Conservation (phyloP, 2,329 filamentous ascomycete genomes). For the Zelopaecilomyces penicillatus region DNA sequence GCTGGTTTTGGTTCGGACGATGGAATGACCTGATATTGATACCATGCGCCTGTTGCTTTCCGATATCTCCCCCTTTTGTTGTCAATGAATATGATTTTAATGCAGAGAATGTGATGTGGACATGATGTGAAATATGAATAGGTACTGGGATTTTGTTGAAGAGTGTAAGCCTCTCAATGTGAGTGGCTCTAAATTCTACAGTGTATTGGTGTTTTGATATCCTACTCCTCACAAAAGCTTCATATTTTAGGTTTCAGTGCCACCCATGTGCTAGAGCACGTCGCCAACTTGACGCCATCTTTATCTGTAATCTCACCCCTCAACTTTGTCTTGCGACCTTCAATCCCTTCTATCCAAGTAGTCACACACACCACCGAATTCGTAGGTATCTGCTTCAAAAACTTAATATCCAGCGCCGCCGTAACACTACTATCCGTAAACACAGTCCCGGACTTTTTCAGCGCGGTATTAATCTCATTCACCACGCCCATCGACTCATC, state of each 20-base stretch:
- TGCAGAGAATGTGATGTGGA: too few species aligned
- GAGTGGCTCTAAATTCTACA: too few species aligned
- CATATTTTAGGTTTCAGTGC: slow-evolving; percentile 22
- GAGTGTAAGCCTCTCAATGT: too few species aligned
- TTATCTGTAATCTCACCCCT: slow-evolving; percentile 22
- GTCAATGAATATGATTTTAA: too few species aligned
- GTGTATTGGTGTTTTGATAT: too few species aligned
- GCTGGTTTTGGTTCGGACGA: too few species aligned
- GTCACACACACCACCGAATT: slow-evolving; percentile 22
- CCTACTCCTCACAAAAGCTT: too few species aligned
- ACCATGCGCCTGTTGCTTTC: too few species aligned
- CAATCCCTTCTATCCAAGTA: slow-evolving; percentile 22
- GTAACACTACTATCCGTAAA: slow-evolving; percentile 25
- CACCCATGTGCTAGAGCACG: slow-evolving; percentile 24
- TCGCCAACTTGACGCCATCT: slow-evolving; percentile 21
- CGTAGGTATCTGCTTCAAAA: slow-evolving; percentile 22
- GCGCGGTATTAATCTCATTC: slow-evolving; percentile 26
- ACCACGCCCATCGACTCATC: slow-evolving; percentile 30
- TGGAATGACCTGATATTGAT: too few species aligned
- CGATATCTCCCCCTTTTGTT: too few species aligned
- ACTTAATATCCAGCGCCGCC: slow-evolving; percentile 26
- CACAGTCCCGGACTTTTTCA: slow-evolving; percentile 21
- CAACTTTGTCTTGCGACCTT: slow-evolving; percentile 26
- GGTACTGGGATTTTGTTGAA: too few species aligned
- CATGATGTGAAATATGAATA: too few species aligned